Evolutionary conservation across 768 basidiomycete genomes (phyloP).

Genomic region (Tylopilus sp.): DNA sequence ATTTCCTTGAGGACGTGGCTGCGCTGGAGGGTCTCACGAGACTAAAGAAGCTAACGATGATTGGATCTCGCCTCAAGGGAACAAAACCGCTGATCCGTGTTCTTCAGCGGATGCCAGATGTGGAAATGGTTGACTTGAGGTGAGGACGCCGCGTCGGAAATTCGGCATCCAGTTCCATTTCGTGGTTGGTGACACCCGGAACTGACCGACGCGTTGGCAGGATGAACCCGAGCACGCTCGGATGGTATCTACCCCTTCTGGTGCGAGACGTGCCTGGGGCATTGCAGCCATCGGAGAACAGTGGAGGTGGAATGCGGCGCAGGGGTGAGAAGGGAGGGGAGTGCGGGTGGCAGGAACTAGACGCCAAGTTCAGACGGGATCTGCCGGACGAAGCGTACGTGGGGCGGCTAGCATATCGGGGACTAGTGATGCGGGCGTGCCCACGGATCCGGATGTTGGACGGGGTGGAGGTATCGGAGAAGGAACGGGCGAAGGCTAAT

Average conservation of each 20-base stretch:
- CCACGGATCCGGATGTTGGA: conserved; percentile 69
- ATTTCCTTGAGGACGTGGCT: conserved; percentile 78
- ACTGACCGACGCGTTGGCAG: conserved; percentile 35
- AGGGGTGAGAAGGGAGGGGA: conserved; percentile 32
- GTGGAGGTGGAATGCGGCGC: conserved; percentile 14
- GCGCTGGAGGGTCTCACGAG: conserved; percentile 68
- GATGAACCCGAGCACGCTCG: conserved; percentile 97
- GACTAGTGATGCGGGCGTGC: conserved; percentile 79
- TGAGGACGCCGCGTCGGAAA: conserved; percentile 33
- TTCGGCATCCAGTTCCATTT: conserved; percentile 7
- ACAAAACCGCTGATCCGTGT: conserved; percentile 71
- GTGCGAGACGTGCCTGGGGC: conserved; percentile 66
- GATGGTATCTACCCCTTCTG: conserved; percentile 91
- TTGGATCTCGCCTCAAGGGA: conserved; percentile 78
- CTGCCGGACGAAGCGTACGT: conserved; percentile 88
- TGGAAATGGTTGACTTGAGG: conserved; percentile 93
- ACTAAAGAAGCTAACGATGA: conserved; percentile 80
- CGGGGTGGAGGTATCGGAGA: conserved; percentile 77
- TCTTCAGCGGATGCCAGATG: conserved; percentile 66
- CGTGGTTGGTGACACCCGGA: conserved; percentile 22
- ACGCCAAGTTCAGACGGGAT: conserved; percentile 82
- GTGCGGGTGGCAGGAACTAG: conserved; percentile 68
- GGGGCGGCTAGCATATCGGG: conserved; percentile 85
- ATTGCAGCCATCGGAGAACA: conserved; percentile 55
- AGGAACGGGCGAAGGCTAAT: conserved; percentile 83